A percentile compares a stretch with the other conserved stretches of the same genome.
These are phyloP conservation scores for Paramecium pentaurelia DNA, from an alignment of 73 alveolate species.

Conservation along the genomic window DNA sequence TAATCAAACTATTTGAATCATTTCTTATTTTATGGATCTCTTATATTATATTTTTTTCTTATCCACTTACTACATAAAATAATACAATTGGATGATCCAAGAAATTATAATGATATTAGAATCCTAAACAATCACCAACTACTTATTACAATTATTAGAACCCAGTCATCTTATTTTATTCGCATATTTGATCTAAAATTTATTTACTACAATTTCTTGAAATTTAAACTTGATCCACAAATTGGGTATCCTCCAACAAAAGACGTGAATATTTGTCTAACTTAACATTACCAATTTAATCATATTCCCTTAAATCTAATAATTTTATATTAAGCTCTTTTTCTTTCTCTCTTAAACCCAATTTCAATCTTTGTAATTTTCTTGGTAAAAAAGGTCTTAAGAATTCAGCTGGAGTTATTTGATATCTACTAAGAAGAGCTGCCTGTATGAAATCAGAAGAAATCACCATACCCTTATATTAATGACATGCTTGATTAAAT, in stretches of 20 bases:
- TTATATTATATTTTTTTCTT: not conserved
- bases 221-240: slow-evolving; percentile 1
- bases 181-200: not conserved
- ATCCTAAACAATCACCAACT: slow-evolving; percentile 23
- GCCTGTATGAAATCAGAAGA: not conserved
- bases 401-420: slow-evolving; percentile 38
- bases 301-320: not conserved
- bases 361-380: not conserved
- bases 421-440: not conserved
- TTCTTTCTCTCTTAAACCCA: slow-evolving; percentile 41
- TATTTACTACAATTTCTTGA: not conserved
- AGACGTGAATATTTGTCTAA: slow-evolving; percentile 4
- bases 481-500: slow-evolving; percentile 38
- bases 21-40: not conserved
- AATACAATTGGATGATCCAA: slow-evolving; percentile 18
- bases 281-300: not conserved
- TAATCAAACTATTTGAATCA: not conserved
- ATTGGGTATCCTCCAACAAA: not conserved
- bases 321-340: not conserved
- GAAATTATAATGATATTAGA: slow-evolving; percentile 24
- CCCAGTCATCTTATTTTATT: slow-evolving; percentile 12
- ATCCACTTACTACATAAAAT: slow-evolving; percentile 14
- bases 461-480: slow-evolving; percentile 38
- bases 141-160: not conserved
- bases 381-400: slow-evolving; percentile 29